Conservation (phyloP, 129 eudicot genomes). For the Chrysanthemum makinoi region DNA sequence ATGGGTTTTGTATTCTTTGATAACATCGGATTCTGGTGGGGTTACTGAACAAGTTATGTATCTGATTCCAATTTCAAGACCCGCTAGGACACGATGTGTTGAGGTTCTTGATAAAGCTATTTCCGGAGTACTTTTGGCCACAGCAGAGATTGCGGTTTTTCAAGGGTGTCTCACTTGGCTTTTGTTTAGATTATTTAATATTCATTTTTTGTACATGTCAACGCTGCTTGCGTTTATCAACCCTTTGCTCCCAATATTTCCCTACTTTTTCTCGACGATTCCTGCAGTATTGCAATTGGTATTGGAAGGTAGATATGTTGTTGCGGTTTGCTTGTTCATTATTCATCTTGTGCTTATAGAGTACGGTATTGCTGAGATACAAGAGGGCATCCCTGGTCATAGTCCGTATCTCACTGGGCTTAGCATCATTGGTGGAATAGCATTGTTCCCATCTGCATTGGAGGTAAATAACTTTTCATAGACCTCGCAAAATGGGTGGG, state of each 20-base stretch:
- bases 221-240: constrained; percentile 76
- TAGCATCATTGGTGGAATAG: constrained; percentile 94
- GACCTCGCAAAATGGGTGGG: constrained; percentile 3
- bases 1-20: constrained; percentile 84
- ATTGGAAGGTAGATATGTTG: constrained; percentile 71
- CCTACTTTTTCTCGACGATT: constrained; percentile 65
- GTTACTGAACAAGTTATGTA: constrained; percentile 88
- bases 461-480: constrained; percentile 58
- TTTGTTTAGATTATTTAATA: constrained; percentile 66
- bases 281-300: constrained; percentile 82
- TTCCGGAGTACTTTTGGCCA: constrained; percentile 80
- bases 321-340: constrained; percentile 55
- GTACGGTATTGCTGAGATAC: constrained; percentile 73
- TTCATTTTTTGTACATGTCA: constrained; percentile 88
- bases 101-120: constrained; percentile 90
- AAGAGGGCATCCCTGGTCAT: constrained; percentile 79
- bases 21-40: constrained; percentile 91
- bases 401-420: constrained; percentile 89
- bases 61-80: constrained; percentile 66
- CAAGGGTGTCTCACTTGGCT: constrained; percentile 99
- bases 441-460: constrained; percentile 83
- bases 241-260: constrained; percentile 84
- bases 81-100: constrained; percentile 70
- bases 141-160: constrained; percentile 81
- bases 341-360: constrained; percentile 85